Evolutionary conservation across 495 filamentous ascomycete genomes (phyloP).

Genomic region (Podospora pseudoanserina): DNA sequence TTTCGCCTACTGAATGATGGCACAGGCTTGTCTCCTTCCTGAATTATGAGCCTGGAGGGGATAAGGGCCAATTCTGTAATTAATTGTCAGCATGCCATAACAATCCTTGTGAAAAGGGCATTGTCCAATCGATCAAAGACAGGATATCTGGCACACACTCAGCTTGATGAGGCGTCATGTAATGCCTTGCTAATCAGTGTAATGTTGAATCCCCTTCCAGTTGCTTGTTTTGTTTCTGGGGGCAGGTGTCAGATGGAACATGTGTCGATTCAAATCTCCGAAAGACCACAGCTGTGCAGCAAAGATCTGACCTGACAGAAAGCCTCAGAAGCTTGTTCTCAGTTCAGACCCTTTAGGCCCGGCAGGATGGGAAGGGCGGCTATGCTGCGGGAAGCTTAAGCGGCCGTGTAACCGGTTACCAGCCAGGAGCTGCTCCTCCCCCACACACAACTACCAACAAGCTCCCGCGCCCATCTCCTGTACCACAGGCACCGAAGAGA

Average conservation of each 20-base stretch:
- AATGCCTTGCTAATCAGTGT: too few species aligned
- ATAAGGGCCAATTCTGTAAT: not conserved
- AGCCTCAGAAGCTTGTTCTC: slow-evolving; percentile 3
- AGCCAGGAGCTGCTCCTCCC: not conserved
- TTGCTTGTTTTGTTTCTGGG: too few species aligned
- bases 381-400: not conserved
- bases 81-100: not conserved
- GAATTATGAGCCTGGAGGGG: not conserved
- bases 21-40: not conserved
- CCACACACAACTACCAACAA: not conserved
- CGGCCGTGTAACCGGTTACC: not conserved
- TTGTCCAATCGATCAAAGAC: too few species aligned
- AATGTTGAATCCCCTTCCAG: too few species aligned
- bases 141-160: not conserved
- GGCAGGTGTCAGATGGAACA: too few species aligned
- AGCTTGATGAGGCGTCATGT: too few species aligned
- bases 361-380: not conserved
- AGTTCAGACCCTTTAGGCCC: not conserved
- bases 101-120: not conserved
- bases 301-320: not conserved
- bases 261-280: not conserved
- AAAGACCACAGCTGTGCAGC: not conserved
- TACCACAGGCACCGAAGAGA: not conserved
- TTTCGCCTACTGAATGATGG: not conserved
- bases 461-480: not conserved